phyloP scores from a whole-genome alignment of 2,329 filamentous ascomycete genomes.

The Teratosphaeriaceae sp. region DNA sequence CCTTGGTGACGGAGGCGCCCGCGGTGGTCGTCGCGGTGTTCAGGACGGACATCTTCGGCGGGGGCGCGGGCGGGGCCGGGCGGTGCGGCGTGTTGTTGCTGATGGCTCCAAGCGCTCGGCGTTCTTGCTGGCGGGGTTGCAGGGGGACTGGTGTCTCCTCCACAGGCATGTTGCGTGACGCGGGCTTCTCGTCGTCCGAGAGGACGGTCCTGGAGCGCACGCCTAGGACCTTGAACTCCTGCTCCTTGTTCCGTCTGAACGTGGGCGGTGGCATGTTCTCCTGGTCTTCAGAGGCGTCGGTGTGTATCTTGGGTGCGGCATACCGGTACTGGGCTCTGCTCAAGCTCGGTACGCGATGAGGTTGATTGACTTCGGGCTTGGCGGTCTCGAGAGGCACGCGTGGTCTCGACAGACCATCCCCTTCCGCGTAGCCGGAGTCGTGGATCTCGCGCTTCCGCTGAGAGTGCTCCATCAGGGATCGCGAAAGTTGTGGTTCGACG shows the following conservation, averaged over 20 bases:
- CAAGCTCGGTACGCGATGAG: constrained; percentile 31
- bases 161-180: constrained; percentile 13
- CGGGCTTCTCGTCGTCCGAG: constrained; percentile 36
- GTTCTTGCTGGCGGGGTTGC: constrained; percentile 26
- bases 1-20: constrained; percentile 70
- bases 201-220: constrained; percentile 50
- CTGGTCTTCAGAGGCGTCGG: constrained; percentile 66
- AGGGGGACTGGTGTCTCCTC: constrained; percentile 35
- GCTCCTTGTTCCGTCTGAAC: constrained; percentile 56
- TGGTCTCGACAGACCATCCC: too few relatives aligned
- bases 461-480: too few relatives aligned
- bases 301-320: constrained; percentile 39
- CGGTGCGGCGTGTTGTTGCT: constrained; percentile 69
- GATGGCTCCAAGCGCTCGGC: constrained; percentile 45
- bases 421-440: too few relatives aligned
- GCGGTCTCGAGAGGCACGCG: too few relatives aligned
- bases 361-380: constrained; percentile 27
- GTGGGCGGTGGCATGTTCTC: constrained; percentile 74
- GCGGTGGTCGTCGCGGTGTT: constrained; percentile 81
- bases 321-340: constrained; percentile 43
- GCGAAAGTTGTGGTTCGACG: constrained; percentile 9
- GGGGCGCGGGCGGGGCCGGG: constrained; percentile 67
- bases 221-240: constrained; percentile 49
- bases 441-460: too few relatives aligned
- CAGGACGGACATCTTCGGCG: constrained; percentile 94